phyloP scores from a whole-genome alignment of 75 land plant genomes.

The Isoetes taiwanensis region DNA sequence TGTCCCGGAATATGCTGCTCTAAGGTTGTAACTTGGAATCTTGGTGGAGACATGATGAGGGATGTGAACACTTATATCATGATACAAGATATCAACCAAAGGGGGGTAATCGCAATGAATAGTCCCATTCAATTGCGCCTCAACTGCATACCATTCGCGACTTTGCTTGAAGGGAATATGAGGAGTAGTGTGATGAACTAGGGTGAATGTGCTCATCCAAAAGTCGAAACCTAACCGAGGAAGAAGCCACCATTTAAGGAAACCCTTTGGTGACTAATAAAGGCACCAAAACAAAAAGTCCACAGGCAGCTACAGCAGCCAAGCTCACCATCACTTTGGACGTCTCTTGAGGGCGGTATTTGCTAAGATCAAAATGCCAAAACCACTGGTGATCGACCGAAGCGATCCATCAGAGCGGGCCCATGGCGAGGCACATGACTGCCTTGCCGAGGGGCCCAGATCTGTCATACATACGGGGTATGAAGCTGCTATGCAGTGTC shows the following conservation, averaged over 20 bases:
- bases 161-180: constrained; percentile 82
- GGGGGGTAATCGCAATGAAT: constrained; percentile 85
- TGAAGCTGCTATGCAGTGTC: too few species aligned
- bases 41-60: constrained; percentile 85
- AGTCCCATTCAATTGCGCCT: constrained; percentile 87
- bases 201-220: constrained; percentile 98
- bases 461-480: too few species aligned
- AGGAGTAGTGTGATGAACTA: constrained; percentile 96
- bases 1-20: too few species aligned
- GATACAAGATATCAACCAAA: constrained; percentile 84
- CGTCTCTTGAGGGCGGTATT: constrained; percentile 65
- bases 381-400: too few species aligned
- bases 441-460: too few species aligned
- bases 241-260: too few species aligned
- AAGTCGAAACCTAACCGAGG: too few species aligned
- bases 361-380: constrained; percentile 80
- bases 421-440: too few species aligned
- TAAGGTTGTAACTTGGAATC: constrained; percentile 90
- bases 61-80: constrained; percentile 90
- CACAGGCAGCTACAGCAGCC: constrained; percentile 85
- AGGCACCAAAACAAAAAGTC: too few species aligned
- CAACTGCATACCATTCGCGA: constrained; percentile 71
- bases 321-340: constrained; percentile 75
- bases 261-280: too few species aligned
- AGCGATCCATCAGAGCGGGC: too few species aligned